Evolutionary conservation across 2,329 filamentous ascomycete genomes (phyloP).

Genomic region (Ceratocystiopsis brevicomis): DNA sequence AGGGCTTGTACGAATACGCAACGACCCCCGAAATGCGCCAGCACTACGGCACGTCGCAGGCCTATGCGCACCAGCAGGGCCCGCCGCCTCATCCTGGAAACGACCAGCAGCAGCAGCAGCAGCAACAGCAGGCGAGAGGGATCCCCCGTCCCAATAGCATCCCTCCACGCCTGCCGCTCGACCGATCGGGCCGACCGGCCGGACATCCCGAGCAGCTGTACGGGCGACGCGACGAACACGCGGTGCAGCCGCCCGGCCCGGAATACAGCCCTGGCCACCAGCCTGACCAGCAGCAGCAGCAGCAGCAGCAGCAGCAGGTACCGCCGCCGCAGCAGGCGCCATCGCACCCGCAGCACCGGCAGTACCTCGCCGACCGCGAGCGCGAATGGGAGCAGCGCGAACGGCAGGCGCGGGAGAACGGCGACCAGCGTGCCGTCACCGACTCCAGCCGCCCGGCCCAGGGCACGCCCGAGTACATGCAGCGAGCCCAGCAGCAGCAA

Average conservation of each 20-base stretch:
- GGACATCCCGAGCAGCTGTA: conserved; percentile 26
- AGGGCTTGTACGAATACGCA: conserved; percentile 21
- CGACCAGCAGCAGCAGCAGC: conserved; percentile 31
- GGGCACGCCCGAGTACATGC: conserved; percentile 22
- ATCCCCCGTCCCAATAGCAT: conserved; percentile 29
- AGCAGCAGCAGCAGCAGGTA: too few relatives aligned
- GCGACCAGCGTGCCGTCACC: conserved; percentile 21
- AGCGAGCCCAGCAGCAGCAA: conserved; percentile 12
- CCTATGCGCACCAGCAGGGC: conserved; percentile 28
- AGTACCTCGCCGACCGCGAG: conserved; percentile 4
- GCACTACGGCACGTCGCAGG: conserved; percentile 41
- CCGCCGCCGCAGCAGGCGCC: conserved; percentile 27
- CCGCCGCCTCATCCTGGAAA: conserved; percentile 25
- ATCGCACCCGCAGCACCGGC: conserved; percentile 19
- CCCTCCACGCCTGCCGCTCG: too few relatives aligned
- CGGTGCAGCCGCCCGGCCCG: conserved; percentile 11
- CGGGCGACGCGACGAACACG: conserved; percentile 28
- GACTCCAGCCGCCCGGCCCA: conserved; percentile 19
- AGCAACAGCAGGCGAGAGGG: conserved; percentile 17
- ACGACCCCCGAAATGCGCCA: conserved; percentile 36
- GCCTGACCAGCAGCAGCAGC: conserved; percentile 16
- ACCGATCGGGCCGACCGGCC: neutral
- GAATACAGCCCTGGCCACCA: conserved; percentile 36
- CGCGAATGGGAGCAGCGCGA: conserved; percentile 14
- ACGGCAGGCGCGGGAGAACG: conserved; percentile 15